Evolutionary conservation across 1,284 basidiomycete species (phyloP).

Genomic region (Leccinum ponderosum): DNA sequence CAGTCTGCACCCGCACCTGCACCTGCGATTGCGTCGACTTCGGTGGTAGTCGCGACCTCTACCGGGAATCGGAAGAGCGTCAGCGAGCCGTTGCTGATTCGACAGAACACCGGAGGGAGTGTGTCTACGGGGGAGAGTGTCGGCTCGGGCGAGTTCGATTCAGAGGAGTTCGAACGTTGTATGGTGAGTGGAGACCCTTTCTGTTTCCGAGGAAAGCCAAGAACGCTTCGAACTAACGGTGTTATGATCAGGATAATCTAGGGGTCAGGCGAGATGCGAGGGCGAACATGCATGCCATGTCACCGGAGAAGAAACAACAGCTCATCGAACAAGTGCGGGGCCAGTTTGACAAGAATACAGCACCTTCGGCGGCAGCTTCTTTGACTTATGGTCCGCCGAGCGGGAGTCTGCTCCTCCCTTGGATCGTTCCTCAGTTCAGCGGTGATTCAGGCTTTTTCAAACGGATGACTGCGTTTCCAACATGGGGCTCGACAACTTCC

Average conservation of each 20-base stretch:
- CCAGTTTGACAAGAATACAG: constrained; percentile 25
- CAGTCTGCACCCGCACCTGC: constrained; percentile 34
- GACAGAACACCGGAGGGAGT: constrained; percentile 40
- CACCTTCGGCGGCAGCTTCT: constrained; percentile 38
- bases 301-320: constrained; percentile 68
- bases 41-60: constrained; percentile 20
- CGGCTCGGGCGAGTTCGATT: constrained; percentile 45
- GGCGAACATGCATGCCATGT: constrained; percentile 63
- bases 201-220: not conserved
- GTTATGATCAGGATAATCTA: constrained; percentile 57
- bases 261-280: constrained; percentile 73
- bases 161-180: constrained; percentile 56
- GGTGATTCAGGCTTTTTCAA: constrained; percentile 69
- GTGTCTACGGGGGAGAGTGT: constrained; percentile 30
- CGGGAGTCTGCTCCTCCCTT: constrained; percentile 54
- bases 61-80: constrained; percentile 54
- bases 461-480: constrained; percentile 66
- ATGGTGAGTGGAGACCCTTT: constrained; percentile 49
- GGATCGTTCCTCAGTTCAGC: constrained; percentile 66
- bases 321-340: constrained; percentile 55
- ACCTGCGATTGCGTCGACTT: constrained; percentile 33
- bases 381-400: constrained; percentile 63
- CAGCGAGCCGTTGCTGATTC: constrained; percentile 64
- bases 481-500: constrained; percentile 51
- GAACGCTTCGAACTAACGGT: not conserved